These are phyloP conservation scores for Sarocladium kiliense DNA, from an alignment of 2,329 filamentous ascomycete species.

Conservation along the genomic window DNA sequence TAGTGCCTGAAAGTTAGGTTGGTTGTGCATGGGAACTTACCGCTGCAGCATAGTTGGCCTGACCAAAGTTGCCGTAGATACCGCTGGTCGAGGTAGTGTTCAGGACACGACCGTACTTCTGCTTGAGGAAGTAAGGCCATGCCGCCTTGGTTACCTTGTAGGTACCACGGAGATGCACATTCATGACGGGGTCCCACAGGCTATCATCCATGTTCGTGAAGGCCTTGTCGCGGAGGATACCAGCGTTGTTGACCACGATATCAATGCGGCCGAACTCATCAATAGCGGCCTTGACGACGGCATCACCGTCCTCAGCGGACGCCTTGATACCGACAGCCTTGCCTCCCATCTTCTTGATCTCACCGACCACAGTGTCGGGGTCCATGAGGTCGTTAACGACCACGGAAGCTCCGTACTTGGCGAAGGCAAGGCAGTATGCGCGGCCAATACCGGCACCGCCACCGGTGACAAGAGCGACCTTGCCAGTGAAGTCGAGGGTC, in stretches of 20 bases:
- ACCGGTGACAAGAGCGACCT: slow-evolving; percentile 82
- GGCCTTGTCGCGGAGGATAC: slow-evolving; percentile 95
- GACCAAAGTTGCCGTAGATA: slow-evolving; percentile 98
- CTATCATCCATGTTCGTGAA: slow-evolving; percentile 97
- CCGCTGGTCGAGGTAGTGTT: slow-evolving; percentile 97
- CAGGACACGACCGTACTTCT: slow-evolving; percentile 95
- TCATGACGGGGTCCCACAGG: slow-evolving; percentile 86
- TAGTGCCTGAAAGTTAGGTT: slow-evolving; percentile 12
- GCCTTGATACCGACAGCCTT: slow-evolving; percentile 91
- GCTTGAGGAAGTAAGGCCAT: slow-evolving; percentile 96
- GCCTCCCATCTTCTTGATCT: slow-evolving; percentile 86
- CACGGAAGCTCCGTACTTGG: slow-evolving; percentile 74
- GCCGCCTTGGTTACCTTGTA: slow-evolving; percentile 97
- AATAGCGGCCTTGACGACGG: slow-evolving; percentile 87
- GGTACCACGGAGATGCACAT: slow-evolving; percentile 88
- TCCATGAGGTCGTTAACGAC: slow-evolving; percentile 96
- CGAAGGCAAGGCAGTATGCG: slow-evolving; percentile 82
- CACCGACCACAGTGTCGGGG: slow-evolving; percentile 83
- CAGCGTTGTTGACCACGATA: slow-evolving; percentile 95
- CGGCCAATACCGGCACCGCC: slow-evolving; percentile 88
- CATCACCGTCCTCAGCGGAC: slow-evolving; percentile 86
- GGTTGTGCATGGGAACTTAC: slow-evolving; percentile 41
- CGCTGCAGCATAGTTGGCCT: slow-evolving; percentile 93
- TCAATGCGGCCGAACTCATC: slow-evolving; percentile 92
- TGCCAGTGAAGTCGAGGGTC: slow-evolving; percentile 75